Percentiles rank a stretch among this genome's conserved stretches.
Conservation (phyloP, 2,329 filamentous ascomycete species). For the Chaetomium strumarium region DNA sequence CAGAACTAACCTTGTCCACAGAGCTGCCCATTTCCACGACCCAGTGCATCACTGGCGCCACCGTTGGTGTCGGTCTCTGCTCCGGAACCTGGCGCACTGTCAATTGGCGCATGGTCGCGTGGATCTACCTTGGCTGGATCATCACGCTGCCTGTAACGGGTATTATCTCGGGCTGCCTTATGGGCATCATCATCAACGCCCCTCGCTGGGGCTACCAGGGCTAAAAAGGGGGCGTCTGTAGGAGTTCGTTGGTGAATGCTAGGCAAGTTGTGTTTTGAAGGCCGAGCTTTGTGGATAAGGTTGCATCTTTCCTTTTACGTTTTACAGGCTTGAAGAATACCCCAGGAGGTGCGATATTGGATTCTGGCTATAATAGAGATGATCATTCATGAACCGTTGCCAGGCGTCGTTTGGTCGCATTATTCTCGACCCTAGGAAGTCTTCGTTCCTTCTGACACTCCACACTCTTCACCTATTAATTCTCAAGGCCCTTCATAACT, state of each 20-base stretch:
- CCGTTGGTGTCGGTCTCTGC: conserved; percentile 57
- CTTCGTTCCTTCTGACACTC: too few species aligned
- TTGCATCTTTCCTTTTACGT: too few species aligned
- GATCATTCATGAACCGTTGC: too few species aligned
- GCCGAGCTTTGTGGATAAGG: neutral
- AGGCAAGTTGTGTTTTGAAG: neutral
- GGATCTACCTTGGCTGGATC: conserved; percentile 56
- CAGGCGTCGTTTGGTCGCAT: too few species aligned
- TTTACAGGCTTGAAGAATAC: conserved; percentile 1
- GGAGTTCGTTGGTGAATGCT: too few species aligned
- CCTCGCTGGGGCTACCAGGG: conserved; percentile 41
- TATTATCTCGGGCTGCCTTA: conserved; percentile 52
- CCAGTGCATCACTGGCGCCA: conserved; percentile 58
- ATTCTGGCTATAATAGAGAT: neutral
- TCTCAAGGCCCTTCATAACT: too few species aligned
- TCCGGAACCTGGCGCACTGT: conserved; percentile 53
- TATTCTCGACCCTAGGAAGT: too few species aligned
- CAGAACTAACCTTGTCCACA: conserved; percentile 19
- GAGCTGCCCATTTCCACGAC: conserved; percentile 59
- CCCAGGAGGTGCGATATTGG: neutral
- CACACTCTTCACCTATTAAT: too few species aligned
- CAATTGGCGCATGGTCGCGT: conserved; percentile 57
- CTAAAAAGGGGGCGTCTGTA: neutral
- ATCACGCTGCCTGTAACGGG: conserved; percentile 54
- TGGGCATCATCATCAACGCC: conserved; percentile 58